Evolutionary conservation across 176 grass and related monocot genomes (phyloP), one percentile per base, ranked within the genome.

Genomic region (Musa acuminata): DNA sequence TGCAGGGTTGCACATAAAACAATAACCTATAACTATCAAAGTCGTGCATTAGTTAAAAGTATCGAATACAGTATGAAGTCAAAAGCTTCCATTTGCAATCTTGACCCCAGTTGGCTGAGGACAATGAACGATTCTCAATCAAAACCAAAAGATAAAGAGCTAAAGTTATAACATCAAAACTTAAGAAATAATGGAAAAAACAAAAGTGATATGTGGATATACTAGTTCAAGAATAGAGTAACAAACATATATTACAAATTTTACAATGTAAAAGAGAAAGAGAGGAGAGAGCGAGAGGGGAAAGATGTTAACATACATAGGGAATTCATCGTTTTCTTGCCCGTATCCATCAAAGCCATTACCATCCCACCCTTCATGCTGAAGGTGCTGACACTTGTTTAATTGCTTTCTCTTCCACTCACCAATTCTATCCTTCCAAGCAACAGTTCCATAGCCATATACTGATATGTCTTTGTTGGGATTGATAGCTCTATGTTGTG

Each of bases 371-470:
- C 22, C 14, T 16, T 51, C 23, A 27, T 59, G 43, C n/a, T 55
- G 73, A 63, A 60, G n/a, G 55, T 73, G 29, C 26, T 82, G 75
- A 50, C 75, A 20, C 16, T 57, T 78, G 20, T 43, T 43, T 20
- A 83, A 52, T 26, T 87, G 27, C 55, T 80, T 87, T 71, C 74
- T 72, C 51, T 69, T 87, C 84, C 80, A 76, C 19, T 82, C 84
- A n/a, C 83, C 84, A 35, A 75, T 63, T 78, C 70, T 74, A 52
- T 79, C 75, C 49, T 82, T 87, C 84, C 84, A 87, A 24, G 84
- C 80, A 79, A 87, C 80, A 52, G 84, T 79, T 75, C 84, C 84
- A 35, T 87, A 87, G 7, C 84, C 84, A 82, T 87, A 87, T 14
- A 82, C 25, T 58, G 84, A 62, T 78, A 82, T 64, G 27, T 87